Base-by-base conservation (phyloP, 768 basidiomycete genomes). In the Russula olivacea region DNA sequence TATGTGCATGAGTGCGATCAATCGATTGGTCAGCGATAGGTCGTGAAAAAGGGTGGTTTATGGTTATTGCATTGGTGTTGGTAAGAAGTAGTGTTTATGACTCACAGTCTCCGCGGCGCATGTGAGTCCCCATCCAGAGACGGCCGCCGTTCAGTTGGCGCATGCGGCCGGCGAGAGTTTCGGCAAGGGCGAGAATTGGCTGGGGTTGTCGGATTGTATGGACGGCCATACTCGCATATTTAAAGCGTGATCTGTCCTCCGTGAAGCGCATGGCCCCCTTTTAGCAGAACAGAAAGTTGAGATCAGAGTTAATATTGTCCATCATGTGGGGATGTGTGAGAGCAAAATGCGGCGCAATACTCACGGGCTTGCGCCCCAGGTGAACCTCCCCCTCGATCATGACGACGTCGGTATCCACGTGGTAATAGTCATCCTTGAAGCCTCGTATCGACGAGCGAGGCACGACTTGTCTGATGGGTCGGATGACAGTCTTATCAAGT, bases 101-200 rank as follows among this genome's bases (percentile, higher is more conserved):
- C 75, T 72, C 56, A 78, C 76, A 78, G 50, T 78, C 78, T 58
- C 77, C 77, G 45, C 77, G 75, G 21, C 77, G 76, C 74, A 79
- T 78, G 48, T 78, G 77, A 8, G 73, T 74, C 9, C 70, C 74
- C 75, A 78, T 75, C 78, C 77, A 78, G 66, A 74, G 69, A 4
- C 75, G 71, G 12, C 75, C 76, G 0, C 57, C 72, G 2, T 67
- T 71, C 38, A 69, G 55, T 14, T 69, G 65, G 3, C 55, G 67
- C 74, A 79, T 77, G 54, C 73, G 73, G 23, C 51, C 48, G 14
- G 72, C 74, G 61, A 79, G 72, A 7, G 52, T 55, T 4, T 66
- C 68, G 1, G 72, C 73, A 11, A 79, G 66, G 28, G 70, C 69
- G 11, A 75, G 68, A 19, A 62, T 65, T 17, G 70, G 40, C 17